phyloP scores from a whole-genome alignment of 768 basidiomycete species.

The Hypholoma fasciculare region DNA sequence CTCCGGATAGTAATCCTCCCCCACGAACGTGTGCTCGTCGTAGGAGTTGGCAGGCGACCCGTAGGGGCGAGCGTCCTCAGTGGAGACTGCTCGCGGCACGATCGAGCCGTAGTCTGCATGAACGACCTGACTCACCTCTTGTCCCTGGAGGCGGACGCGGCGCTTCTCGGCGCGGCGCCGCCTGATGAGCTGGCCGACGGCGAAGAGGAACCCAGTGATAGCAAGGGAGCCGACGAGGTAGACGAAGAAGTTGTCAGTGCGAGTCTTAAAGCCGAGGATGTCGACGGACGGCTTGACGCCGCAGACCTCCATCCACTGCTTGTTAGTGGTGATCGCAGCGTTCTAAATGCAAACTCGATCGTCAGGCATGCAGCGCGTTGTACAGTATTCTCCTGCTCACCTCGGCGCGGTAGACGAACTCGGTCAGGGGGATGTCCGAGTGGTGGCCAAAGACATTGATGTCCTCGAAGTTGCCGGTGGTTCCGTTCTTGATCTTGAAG shows the following conservation, averaged over 20 bases:
- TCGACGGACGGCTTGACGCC: conserved; percentile 26
- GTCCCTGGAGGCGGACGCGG: conserved; percentile 43
- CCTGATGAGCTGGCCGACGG: conserved; percentile 36
- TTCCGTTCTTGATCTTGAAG: conserved; percentile 86
- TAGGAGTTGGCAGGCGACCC: conserved; percentile 10
- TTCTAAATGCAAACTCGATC: conserved; percentile 27
- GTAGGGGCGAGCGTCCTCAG: conserved; percentile 5
- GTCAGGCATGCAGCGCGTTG: neutral
- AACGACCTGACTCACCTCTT: conserved; percentile 48
- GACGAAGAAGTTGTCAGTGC: conserved; percentile 32
- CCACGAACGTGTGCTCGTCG: conserved; percentile 19
- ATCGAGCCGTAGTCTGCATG: conserved; percentile 37
- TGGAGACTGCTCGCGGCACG: conserved; percentile 2
- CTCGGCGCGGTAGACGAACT: conserved; percentile 83
- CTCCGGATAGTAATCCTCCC: conserved; percentile 28
- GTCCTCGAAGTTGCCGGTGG: conserved; percentile 58
- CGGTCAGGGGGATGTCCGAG: conserved; percentile 77
- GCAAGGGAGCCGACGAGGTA: conserved; percentile 38
- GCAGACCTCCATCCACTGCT: conserved; percentile 52
- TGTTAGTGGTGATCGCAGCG: conserved; percentile 56
- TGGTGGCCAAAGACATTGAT: conserved; percentile 75
- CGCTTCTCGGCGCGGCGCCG: conserved; percentile 38
- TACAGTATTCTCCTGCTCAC: conserved; percentile 34
- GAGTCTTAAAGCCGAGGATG: conserved; percentile 23
- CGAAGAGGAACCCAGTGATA: conserved; percentile 36